phyloP scores from a whole-genome alignment of 2,329 filamentous ascomycete species.

The Talaromyces islandicus region DNA sequence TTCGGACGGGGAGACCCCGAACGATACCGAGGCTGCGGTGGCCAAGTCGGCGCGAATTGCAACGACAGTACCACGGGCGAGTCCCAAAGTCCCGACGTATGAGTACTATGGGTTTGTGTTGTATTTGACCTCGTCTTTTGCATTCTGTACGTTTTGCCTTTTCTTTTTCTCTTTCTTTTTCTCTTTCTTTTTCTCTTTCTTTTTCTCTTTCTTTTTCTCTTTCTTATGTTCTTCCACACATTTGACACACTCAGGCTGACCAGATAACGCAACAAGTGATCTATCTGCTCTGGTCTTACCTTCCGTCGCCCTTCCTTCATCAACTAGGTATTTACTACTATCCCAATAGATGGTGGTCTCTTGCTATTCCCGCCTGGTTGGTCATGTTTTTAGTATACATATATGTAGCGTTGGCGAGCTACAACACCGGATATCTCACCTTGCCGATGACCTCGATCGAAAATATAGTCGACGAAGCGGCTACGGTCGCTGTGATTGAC shows the following conservation, averaged over 20 bases:
- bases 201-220: too few species aligned
- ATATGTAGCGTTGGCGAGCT: conserved; percentile 83
- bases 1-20: conserved; percentile 71
- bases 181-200: too few species aligned
- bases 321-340: conserved; percentile 95
- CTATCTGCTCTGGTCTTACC: conserved; percentile 76
- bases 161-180: too few species aligned
- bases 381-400: conserved; percentile 88
- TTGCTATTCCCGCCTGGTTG: conserved; percentile 84
- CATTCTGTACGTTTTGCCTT: conserved; percentile 64
- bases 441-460: conserved; percentile 72
- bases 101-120: conserved; percentile 99
- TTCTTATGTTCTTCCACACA: not conserved
- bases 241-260: not conserved
- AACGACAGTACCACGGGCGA: conserved; percentile 70
- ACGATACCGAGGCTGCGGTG: conserved; percentile 55
- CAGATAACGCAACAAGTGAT: conserved; percentile 37
- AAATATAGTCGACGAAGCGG: conserved; percentile 86
- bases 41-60: conserved; percentile 54
- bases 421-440: conserved; percentile 86
- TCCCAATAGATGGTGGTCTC: conserved; percentile 94
- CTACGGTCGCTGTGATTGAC: conserved; percentile 78
- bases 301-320: conserved; percentile 86
- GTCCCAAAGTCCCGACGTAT: conserved; percentile 95
- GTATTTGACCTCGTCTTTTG: conserved; percentile 79